phyloP scores from a whole-genome alignment of 441 rosid species.

The Bruguiera hainesii region DNA sequence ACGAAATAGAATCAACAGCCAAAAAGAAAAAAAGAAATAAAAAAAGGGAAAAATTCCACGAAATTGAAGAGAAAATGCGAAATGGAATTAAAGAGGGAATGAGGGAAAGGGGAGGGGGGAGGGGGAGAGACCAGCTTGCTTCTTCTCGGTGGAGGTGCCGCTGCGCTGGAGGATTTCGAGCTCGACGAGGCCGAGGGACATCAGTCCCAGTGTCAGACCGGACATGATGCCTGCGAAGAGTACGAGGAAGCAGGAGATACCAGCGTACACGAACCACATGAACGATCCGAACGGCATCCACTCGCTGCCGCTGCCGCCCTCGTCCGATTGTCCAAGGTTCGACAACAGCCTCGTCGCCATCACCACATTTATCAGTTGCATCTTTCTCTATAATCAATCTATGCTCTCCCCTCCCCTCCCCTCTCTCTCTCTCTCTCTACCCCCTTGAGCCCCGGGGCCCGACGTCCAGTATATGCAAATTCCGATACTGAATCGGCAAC shows the following conservation, averaged over 20 bases:
- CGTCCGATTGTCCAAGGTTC: constrained; percentile 29
- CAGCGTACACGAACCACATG: constrained; percentile 65
- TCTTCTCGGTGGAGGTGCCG: constrained; percentile 67
- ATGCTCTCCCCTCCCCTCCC: background rate
- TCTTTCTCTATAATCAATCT: background rate
- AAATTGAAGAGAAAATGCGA: background rate
- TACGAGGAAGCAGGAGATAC: constrained; percentile 71
- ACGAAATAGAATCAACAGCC: background rate
- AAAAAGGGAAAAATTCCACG: background rate
- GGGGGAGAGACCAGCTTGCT: constrained; percentile 54
- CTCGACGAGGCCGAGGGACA: constrained; percentile 81
- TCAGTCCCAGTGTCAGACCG: constrained; percentile 70
- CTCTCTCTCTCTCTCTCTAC: background rate
- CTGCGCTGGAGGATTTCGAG: constrained; percentile 82
- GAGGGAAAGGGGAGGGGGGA: background rate
- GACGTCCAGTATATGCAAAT: background rate
- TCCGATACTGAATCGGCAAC: no score
- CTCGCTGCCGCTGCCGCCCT: constrained; percentile 13
- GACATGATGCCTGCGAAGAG: constrained; percentile 48
- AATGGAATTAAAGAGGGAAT: background rate
- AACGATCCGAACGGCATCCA: constrained; percentile 47
- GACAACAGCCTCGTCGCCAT: constrained; percentile 54
- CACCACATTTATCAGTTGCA: constrained; percentile 59
- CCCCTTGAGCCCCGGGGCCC: no score
- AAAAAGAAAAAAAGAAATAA: no score